Conservation (phyloP, 139 green algal genomes). For the Micractinium sp. region DNA sequence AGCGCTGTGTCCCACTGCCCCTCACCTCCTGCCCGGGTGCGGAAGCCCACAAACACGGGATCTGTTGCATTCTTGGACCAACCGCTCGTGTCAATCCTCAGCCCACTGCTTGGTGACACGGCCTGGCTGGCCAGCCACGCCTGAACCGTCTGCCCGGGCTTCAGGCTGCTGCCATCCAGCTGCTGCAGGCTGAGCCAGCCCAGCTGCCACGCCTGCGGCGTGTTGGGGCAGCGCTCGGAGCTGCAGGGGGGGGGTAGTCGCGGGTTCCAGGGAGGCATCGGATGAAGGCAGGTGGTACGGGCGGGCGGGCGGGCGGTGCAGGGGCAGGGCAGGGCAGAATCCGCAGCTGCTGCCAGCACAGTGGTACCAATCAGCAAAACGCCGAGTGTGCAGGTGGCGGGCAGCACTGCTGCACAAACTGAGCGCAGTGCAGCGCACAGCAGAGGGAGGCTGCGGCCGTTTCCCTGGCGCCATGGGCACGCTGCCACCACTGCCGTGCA, state of each 20-base stretch:
- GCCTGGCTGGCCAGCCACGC: not conserved
- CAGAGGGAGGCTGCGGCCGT: too few relatives aligned
- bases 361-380: too few relatives aligned
- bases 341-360: not conserved
- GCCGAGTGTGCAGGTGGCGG: too few relatives aligned
- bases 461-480: too few relatives aligned
- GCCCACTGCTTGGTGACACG: not conserved
- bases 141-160: not conserved
- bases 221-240: not conserved
- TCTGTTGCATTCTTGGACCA: not conserved
- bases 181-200: not conserved
- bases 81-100: not conserved
- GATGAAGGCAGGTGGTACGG: not conserved
- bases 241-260: not conserved
- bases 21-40: not conserved
- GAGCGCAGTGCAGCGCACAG: too few relatives aligned
- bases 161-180: not conserved
- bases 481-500: too few relatives aligned
- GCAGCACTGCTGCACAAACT: too few relatives aligned
- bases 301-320: not conserved
- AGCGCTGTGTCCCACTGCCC: not conserved
- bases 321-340: not conserved
- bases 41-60: not conserved
- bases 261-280: not conserved
- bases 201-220: constrained; percentile 1